Evolutionary conservation across 2,329 filamentous ascomycete genomes (phyloP), one percentile per base, ranked within the genome.

Genomic region (Pseudocercospora crystallina): DNA sequence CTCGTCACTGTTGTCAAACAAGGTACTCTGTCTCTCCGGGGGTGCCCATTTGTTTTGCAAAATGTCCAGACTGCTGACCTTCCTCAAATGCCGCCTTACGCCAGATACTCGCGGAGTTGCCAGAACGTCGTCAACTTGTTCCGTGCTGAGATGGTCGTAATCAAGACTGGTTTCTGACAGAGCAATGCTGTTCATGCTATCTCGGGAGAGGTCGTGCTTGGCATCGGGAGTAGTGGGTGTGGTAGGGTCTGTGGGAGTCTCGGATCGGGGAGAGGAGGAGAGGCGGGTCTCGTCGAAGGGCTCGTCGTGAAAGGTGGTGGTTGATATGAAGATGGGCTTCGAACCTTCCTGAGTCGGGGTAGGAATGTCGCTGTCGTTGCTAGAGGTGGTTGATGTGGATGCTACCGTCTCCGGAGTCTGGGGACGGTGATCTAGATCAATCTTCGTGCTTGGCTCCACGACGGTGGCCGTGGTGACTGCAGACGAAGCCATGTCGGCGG

Each of bases 51-150:
- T 59, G 49, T 65, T 66, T 47, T 65, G 59, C 41, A 68, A 41
- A 17, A 67, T 67, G 48, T 68, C 66, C 15, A 68, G 50, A 44
- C 62, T 66, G 51, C 61, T 65, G 5, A 63, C 60, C 40, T 64
- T 66, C 5, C 65, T 54, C 30, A 61, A 48, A 48, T 68, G 65
- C 31, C 58, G 41, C 30, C 57, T 44, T 17, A 48, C 59, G 42
- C 58, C 54, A 17, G 49, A 57, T 15, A 62, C 63, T 10, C 61
- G 52, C 32, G 65, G 65, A 12, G 65, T 67, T 12, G 64, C 60
- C 41, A 67, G 55, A 13, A 61, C 62, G 40, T 66, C 64, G 34
- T 63, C 59, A 11, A 65, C 60, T 37, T 62, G 56, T 36, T 66
- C 59, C 10, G 62, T 43, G 14, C 61, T 60, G n/a, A 64, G 54